Base-by-base conservation (phyloP, 1,284 basidiomycete species). In the Papiliotrema flavescens region DNA sequence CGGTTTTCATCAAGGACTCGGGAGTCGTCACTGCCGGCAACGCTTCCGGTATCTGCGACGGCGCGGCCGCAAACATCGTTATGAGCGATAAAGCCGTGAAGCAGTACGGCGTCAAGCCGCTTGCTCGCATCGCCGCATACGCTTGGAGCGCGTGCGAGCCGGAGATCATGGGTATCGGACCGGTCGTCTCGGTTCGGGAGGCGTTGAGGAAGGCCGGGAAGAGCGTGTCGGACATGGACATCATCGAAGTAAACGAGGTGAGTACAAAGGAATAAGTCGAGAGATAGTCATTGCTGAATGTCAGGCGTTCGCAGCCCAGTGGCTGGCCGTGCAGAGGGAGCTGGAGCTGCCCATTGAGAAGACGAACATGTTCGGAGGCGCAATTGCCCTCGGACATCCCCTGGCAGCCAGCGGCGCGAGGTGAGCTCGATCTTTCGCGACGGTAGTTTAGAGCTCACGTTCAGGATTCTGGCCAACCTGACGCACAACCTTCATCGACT, bases 131-230 rank as follows among this genome's bases (percentile, higher is more conserved):
- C 19, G 76, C 81, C 15, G 67, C 69, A 45, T 81, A 80, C 65
- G 78, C 78, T 34, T 79, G 81, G 61, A 79, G 77, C 20, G 81
- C 80, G 2, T 81, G 80, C 60, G 80, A 81, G 62, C 81, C 81
- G 15, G 75, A 73, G 50, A 77, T 82, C 55, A 83, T 83, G 81
- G 81, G 78, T 15, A 81, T 82, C 53, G 81, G 81, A n/a, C 81
- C 81, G 11, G 81, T 81, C 7, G 70, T 69, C 14, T 60, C 64
- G 49, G 63, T 73, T 44, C 57, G 61, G 32, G 51, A 71, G 48
- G 71, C 70, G 2, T 57, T 73, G 41, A 51, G 47, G 52, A 67
- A 66, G 49, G 54, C 60, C 36, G 71, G 71, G 20, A 72, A 69
- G 56, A 75, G 51, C 15, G 62, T 81, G 2, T 67, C 62, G 28